Evolutionary conservation across 2,329 filamentous ascomycete species (phyloP).

Genomic region (Emergomyces pasteurianus): DNA sequence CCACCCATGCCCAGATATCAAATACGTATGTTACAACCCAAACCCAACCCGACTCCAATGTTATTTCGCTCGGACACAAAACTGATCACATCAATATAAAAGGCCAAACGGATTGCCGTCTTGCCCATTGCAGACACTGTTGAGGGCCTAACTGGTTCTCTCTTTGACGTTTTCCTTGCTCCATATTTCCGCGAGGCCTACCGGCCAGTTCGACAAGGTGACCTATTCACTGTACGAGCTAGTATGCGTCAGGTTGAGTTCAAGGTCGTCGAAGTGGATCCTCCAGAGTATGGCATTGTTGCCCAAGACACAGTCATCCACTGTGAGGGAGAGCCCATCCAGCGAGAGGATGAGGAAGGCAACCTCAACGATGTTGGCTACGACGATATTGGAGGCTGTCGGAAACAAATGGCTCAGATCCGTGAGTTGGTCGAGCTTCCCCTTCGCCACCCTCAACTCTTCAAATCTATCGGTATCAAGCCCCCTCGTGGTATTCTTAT

Average conservation of each 20-base stretch:
- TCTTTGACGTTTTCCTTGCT: slow-evolving; percentile 98
- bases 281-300: slow-evolving; percentile 96
- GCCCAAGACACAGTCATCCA: slow-evolving; percentile 98
- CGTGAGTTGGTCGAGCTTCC: slow-evolving; percentile 97
- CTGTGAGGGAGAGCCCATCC: slow-evolving; percentile 92
- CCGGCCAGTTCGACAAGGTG: slow-evolving; percentile 90
- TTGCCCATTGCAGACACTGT: slow-evolving; percentile 97
- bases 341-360: slow-evolving; percentile 97
- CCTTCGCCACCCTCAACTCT: slow-evolving; percentile 90
- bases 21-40: slow-evolving; percentile 64
- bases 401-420: slow-evolving; percentile 99
- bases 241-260: slow-evolving; percentile 99
- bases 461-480: slow-evolving; percentile 99
- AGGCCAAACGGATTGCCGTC: slow-evolving; percentile 98
- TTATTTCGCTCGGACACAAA: not conserved
- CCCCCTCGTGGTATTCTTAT: slow-evolving; percentile 95
- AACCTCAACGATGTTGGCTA: slow-evolving; percentile 99
- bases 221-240: slow-evolving; percentile 92
- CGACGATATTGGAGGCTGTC: slow-evolving; percentile 97
- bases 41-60: not conserved
- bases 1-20: slow-evolving; percentile 96
- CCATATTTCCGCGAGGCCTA: slow-evolving; percentile 99
- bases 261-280: slow-evolving; percentile 98
- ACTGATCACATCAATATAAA: slow-evolving; percentile 14
- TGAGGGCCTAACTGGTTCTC: slow-evolving; percentile 90